Base-by-base conservation (phyloP, 2,329 filamentous ascomycete genomes). In the Colletotrichum nymphaeae region DNA sequence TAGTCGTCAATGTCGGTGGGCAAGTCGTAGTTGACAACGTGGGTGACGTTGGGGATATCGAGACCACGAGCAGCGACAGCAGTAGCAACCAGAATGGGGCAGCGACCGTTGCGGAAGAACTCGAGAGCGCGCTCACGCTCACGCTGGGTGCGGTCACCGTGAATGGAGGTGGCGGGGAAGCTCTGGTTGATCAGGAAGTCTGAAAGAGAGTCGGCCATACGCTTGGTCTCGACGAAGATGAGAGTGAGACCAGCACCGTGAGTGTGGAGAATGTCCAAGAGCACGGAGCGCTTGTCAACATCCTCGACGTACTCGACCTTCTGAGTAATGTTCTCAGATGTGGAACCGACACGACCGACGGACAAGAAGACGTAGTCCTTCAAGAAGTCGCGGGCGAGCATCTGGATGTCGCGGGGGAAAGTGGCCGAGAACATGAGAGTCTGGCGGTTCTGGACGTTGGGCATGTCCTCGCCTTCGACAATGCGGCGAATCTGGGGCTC, bases 371-470 rank as follows among this genome's bases (percentile, higher is more conserved):
- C 92, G 87, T 99, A 99, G 83, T 99, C 97, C 89, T 97, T 98
- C 82, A 99, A 88, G 91, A 99, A 99, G 84, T 99, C 97, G 81
- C 97, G 93, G 74, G 97, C 97, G 73, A 99, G 93, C 94, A 98
- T 97, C 89, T 99, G 97, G 72, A 99, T 99, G 84, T 99, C 97
- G 79, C 96, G 95, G 74, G 97, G 97, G 91, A 99, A 99, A 75
- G 97, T 99, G 84, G 97, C 97, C 53, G 97, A 99, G 85, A 99
- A 99, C 97, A 99, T 99, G 88, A 99, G 96, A 68, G 97, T 99
- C 87, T 99, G 97, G 81, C 97, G 95, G 79, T 90, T 88, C 77
- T 92, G 87, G 74, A 96, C 94, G 66, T 86, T 84, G 71, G 97
- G 97, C 97, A 99, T 99, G 80, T 99, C 97, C 87, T 98, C 97